Base-by-base conservation (phyloP, 129 eudicot species). In the Tagetes erecta region DNA sequence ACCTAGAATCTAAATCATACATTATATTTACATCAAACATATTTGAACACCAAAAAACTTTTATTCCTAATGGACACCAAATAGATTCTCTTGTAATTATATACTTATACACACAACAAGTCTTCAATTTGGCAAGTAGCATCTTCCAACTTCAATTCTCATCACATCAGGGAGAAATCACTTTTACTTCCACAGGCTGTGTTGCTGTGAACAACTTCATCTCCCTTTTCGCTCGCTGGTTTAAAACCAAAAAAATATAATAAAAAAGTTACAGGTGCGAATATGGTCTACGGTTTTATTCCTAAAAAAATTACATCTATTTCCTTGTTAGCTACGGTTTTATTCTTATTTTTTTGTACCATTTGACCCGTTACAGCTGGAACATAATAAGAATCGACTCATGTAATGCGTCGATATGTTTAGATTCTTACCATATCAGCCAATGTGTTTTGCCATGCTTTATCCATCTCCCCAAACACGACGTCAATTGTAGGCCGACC, bases 401-500 rank as follows among this genome's bases (percentile, higher is more conserved):
- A 47, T 13, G 52, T 10, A 47, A 47, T 10, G 52, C n/a, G 52
- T 10, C 12, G 14, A 2, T 47, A 2, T 47, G 4, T 39, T 4
- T 2, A 52, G 56, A 42, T 35, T 12, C 83, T 46, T 53, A 89
- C 89, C 84, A 69, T 84, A 57, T 86, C 85, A 2, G 87, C 76
- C 5, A 6, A 45, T 13, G 96, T 84, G 67, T 89, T 89, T 55
- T 85, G 81, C 86, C 84, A 86, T 33, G 90, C 92, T 78, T 90
- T 90, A 46, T 90, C 90, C 81, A 90, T 77, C 84, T 90, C 92
- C 33, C 78, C 76, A 20, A 78, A 83, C 46, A 90, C 92, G 35
- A 70, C 74, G 8, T 87, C 96, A 47, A 90, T 83, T 0, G 88
- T 67, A 33, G 96, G 96, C 5, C 92, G 80, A 27, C 96, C 92